A percentile compares a stretch with the other conserved stretches of the same genome.
Evolutionary conservation across 106 monocot genomes (phyloP).

Genomic region (Platanthera guangdongensis): DNA sequence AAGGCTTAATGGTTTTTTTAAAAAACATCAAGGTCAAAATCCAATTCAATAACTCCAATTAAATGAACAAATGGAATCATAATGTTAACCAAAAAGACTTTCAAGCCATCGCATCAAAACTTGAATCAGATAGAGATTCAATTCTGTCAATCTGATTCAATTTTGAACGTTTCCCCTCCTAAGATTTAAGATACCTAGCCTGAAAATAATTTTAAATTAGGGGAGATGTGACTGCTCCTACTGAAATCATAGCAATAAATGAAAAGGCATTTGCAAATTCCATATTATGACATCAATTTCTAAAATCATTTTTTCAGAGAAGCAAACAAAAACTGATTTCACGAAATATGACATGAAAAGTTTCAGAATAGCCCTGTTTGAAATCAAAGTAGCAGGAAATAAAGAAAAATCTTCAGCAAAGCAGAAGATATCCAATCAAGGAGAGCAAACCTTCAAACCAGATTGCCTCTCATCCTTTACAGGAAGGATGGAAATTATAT

Average conservation of each 20-base stretch:
- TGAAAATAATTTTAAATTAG: too few species aligned
- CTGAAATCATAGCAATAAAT: not conserved
- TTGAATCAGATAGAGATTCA: too few species aligned
- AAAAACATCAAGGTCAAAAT: not conserved
- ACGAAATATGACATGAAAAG: not conserved
- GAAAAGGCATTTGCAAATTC: not conserved
- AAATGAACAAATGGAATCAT: not conserved
- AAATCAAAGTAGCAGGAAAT: not conserved
- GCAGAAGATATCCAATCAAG: not conserved
- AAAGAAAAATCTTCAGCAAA: not conserved
- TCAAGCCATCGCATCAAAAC: too few species aligned
- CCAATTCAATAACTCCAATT: not conserved
- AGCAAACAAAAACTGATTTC: not conserved
- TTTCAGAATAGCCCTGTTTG: not conserved
- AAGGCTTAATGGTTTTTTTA: too few species aligned
- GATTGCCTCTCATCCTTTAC: slow-evolving; percentile 57
- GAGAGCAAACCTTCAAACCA: not conserved
- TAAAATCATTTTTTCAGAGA: not conserved
- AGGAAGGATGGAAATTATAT: slow-evolving; percentile 37
- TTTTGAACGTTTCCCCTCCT: too few species aligned
- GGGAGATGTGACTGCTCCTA: not conserved
- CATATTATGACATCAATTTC: not conserved
- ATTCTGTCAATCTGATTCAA: too few species aligned
- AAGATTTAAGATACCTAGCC: too few species aligned
- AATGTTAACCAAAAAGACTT: too few species aligned